Conservation (phyloP, 345 rosid species). For the Gossypium turneri region DNA sequence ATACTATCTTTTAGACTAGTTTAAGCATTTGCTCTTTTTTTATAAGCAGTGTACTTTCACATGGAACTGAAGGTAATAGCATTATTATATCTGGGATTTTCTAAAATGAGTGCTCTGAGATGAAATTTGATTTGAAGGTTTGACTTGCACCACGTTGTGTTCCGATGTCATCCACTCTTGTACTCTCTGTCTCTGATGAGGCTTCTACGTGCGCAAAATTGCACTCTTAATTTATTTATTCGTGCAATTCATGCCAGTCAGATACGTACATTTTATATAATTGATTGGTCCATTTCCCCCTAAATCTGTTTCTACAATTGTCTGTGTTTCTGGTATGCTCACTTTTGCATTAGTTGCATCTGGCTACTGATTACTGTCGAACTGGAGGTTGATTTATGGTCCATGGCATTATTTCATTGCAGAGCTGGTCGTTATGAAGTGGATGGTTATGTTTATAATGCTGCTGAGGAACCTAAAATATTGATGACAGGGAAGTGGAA, state of each 20-base stretch:
- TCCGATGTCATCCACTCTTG: background rate
- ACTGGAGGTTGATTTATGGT: background rate
- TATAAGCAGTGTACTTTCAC: background rate
- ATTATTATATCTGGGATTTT: background rate
- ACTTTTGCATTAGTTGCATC: constrained; percentile 1
- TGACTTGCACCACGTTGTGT: background rate
- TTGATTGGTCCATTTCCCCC: background rate
- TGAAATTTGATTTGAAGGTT: background rate
- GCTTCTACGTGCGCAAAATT: background rate
- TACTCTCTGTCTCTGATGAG: background rate
- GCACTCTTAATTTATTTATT: background rate
- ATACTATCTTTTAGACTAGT: background rate
- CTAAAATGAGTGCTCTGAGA: background rate
- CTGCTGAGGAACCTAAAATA: constrained; percentile 72
- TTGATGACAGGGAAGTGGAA: constrained; percentile 88
- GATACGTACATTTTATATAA: background rate
- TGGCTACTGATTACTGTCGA: background rate
- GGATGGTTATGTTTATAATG: constrained; percentile 77
- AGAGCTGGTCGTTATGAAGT: constrained; percentile 86
- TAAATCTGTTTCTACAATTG: background rate
- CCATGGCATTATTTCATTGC: constrained; percentile 18
- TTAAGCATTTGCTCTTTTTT: background rate
- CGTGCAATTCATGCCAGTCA: background rate
- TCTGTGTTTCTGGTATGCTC: background rate
- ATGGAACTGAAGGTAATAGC: background rate